Evolutionary conservation across 2,329 filamentous ascomycete species (phyloP), one percentile per base, ranked within the genome.

Genomic region (Aspergillus unguis): DNA sequence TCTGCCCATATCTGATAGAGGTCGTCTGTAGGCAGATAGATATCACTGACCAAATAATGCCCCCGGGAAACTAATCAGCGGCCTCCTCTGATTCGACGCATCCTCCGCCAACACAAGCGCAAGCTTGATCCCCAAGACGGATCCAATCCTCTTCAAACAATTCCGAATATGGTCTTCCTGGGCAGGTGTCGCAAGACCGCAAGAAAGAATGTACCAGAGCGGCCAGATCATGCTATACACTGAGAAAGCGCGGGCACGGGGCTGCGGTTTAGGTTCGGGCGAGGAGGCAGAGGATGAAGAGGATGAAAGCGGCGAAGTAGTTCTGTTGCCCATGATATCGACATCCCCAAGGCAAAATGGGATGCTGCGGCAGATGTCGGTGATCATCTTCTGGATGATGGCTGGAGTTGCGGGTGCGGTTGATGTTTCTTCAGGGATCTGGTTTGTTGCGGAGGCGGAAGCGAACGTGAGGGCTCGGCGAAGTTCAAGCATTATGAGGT

Each of bases 201-300:
- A 67, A 4, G 67, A 63, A 4, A 67, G 43, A 6, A 69, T 61
- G 41, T 69, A 69, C 70, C 70, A 72, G n/a, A 71, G 54, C 2
- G 70, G 70, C 70, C 70, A 72, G 2, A 71, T 57, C 48, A 71
- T 56, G 17, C 59, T 63, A 28, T 70, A 69, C 0, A 57, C 67
- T 26, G 70, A 64, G 2, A 64, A 64, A 1, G 67, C 68, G 17
- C 68, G 68, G 10, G 71, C 53, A 8, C 57, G 56, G 29, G 56
- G 55, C 23, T 48, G 58, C 4, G 47, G 38, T 10, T 50, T 43
- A 26, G 17, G 4, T 7, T 40, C 37, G 17, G 32, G 32, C 32
- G 28, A 10, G 7, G 48, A 37, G 8, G 40, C n/a, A n/a, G 48
- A 38, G 35, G 26, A 25, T 5, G 48, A 23, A 5, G 50, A 48